Percentiles rank a stretch among this genome's conserved stretches.
These are phyloP conservation scores for Hyphopichia pseudoburtonii DNA, from an alignment of 1,139 yeast genomes.

Conservation along the genomic window DNA sequence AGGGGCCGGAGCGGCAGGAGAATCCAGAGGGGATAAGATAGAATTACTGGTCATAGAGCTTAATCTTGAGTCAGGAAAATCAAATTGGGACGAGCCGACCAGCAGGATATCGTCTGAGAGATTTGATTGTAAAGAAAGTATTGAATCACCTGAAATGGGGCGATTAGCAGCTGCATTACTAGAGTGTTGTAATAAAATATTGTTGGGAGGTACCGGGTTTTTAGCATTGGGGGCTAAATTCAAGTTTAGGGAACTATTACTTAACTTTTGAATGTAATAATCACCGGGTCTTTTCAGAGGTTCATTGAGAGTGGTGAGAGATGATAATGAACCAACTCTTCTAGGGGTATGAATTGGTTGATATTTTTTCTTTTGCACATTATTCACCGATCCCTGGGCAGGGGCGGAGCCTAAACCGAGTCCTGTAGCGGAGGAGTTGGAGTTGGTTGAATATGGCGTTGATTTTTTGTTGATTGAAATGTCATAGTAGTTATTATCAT, in stretches of 20 bases:
- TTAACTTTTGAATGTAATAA: slow-evolving; percentile 37
- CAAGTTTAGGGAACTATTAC: slow-evolving; percentile 13
- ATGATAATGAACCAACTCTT: slow-evolving; percentile 28
- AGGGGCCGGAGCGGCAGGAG: slow-evolving; percentile 21
- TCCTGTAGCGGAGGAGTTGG: not conserved
- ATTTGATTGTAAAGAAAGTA: slow-evolving; percentile 34
- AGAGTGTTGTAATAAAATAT: not conserved
- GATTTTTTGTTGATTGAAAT: slow-evolving; percentile 9
- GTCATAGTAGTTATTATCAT: slow-evolving; percentile 18
- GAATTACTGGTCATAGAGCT: slow-evolving; percentile 40
- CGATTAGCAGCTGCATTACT: slow-evolving; percentile 10
- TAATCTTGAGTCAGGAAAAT: slow-evolving; percentile 35
- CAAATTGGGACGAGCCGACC: slow-evolving; percentile 38
- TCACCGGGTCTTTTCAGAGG: slow-evolving; percentile 41
- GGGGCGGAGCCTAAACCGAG: not conserved
- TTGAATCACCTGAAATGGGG: slow-evolving; percentile 40
- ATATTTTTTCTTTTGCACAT: slow-evolving; percentile 12
- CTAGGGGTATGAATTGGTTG: slow-evolving; percentile 17
- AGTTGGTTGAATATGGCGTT: not conserved
- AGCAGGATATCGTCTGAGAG: slow-evolving; percentile 38
- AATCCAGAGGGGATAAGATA: slow-evolving; percentile 25
- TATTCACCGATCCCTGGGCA: slow-evolving; percentile 7
- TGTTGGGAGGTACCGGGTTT: slow-evolving; percentile 9
- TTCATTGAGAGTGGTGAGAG: slow-evolving; percentile 24
- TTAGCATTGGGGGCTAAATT: slow-evolving; percentile 2